phyloP scores from a whole-genome alignment of 75 land plant genomes.

The Sequoiadendron giganteum region DNA sequence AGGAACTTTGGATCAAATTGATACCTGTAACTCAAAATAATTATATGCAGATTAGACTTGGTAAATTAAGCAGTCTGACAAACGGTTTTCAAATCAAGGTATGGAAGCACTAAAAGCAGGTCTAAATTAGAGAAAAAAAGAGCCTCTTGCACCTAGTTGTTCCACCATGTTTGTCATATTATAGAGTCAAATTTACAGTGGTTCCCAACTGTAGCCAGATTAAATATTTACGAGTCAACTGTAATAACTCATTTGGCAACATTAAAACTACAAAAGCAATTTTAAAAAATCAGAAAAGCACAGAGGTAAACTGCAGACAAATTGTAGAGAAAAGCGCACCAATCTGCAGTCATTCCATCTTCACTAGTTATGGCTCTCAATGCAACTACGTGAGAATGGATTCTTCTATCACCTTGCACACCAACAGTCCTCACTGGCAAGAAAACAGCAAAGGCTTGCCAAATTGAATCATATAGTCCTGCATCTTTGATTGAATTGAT shows the following conservation, averaged over 20 bases:
- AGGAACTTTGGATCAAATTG: conserved; percentile 81
- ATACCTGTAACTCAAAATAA: conserved; percentile 54
- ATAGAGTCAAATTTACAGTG: not conserved
- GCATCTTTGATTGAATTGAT: conserved; percentile 85
- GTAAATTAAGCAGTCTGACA: not conserved
- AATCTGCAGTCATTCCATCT: conserved; percentile 90
- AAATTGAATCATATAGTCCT: conserved; percentile 86
- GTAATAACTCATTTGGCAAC: too few species aligned
- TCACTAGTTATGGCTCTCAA: conserved; percentile 94
- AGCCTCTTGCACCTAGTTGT: not conserved
- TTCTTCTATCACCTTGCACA: conserved; percentile 96
- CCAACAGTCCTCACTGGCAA: conserved; percentile 79
- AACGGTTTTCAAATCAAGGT: not conserved
- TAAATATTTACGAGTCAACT: not conserved
- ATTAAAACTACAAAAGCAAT: not conserved
- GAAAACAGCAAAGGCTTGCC: conserved; percentile 96
- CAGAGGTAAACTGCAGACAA: not conserved
- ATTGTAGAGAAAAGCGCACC: conserved; percentile 30
- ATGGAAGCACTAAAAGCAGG: not conserved
- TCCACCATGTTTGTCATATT: not conserved
- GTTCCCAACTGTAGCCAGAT: not conserved
- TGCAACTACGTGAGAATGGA: conserved; percentile 76
- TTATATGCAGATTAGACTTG: not conserved
- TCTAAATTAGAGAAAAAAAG: not conserved
- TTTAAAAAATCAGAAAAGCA: not conserved